A percentile compares a stretch with the other conserved stretches of the same genome.
phyloP scores from a whole-genome alignment of 225 moss, liverwort and hornwort genomes.

The Pseudoscleropodium purum region DNA sequence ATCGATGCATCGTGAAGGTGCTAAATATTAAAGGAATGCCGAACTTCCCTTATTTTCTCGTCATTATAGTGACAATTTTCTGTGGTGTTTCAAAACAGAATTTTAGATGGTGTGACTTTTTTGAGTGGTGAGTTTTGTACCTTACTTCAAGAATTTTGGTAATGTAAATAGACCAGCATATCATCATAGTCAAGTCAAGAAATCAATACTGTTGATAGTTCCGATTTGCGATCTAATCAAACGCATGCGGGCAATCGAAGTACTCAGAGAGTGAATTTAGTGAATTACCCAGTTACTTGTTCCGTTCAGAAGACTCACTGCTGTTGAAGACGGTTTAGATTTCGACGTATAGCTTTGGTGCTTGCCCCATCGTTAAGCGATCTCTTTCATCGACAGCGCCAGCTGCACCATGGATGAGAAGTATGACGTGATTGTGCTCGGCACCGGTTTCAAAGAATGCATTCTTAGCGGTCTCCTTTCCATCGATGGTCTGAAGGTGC shows the following conservation, averaged over 20 bases:
- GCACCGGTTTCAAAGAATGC: constrained; percentile 72
- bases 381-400: not conserved
- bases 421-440: constrained; percentile 78
- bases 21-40: not conserved
- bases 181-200: not conserved
- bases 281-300: not conserved
- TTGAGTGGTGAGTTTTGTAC: not conserved
- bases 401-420: constrained; percentile 56
- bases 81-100: not conserved
- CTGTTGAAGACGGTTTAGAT: not conserved
- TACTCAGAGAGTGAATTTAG: not conserved
- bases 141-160: not conserved
- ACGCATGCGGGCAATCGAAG: not conserved
- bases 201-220: not conserved
- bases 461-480: constrained; percentile 73
- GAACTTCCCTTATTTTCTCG: not conserved
- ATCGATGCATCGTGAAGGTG: not conserved
- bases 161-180: not conserved
- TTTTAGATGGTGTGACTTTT: not conserved
- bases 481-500: constrained; percentile 70
- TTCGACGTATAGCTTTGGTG: not conserved
- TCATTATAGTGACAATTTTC: not conserved
- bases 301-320: not conserved
- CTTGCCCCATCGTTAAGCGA: not conserved
- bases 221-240: not conserved